phyloP scores from a whole-genome alignment of 1,284 basidiomycete species.

The Pulveroboletus sp. region DNA sequence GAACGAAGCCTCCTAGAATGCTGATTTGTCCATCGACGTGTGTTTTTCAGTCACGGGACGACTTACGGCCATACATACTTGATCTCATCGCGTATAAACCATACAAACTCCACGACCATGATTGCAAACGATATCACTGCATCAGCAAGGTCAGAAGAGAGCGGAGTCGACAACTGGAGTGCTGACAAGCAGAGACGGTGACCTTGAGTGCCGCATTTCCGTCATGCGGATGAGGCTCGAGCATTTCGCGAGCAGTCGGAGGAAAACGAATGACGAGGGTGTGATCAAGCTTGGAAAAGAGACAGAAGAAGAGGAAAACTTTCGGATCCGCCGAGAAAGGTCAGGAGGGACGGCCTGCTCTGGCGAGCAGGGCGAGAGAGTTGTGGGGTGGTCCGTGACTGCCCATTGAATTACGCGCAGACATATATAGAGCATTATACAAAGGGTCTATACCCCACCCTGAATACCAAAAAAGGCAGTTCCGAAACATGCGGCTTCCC shows the following conservation, averaged over 20 bases:
- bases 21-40: not conserved
- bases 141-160: not conserved
- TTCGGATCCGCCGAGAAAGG: not conserved
- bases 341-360: not conserved
- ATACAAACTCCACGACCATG: constrained; percentile 22
- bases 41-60: not conserved
- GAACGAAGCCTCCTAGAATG: constrained; percentile 10
- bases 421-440: not conserved
- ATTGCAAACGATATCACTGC: constrained; percentile 9
- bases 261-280: not conserved
- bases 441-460: not conserved
- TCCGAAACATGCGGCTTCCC: not conserved
- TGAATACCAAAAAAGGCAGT: not conserved
- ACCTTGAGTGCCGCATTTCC: constrained; percentile 9
- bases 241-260: not conserved
- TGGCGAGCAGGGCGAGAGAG: not conserved
- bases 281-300: not conserved
- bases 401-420: not conserved
- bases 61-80: constrained; percentile 26
- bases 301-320: not conserved
- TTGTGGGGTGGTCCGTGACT: not conserved
- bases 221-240: not conserved
- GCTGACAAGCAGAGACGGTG: constrained; percentile 13
- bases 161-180: no score
- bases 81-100: constrained; percentile 18